Conservation (phyloP, 495 filamentous ascomycete species). For the Penicillium crystallinum region DNA sequence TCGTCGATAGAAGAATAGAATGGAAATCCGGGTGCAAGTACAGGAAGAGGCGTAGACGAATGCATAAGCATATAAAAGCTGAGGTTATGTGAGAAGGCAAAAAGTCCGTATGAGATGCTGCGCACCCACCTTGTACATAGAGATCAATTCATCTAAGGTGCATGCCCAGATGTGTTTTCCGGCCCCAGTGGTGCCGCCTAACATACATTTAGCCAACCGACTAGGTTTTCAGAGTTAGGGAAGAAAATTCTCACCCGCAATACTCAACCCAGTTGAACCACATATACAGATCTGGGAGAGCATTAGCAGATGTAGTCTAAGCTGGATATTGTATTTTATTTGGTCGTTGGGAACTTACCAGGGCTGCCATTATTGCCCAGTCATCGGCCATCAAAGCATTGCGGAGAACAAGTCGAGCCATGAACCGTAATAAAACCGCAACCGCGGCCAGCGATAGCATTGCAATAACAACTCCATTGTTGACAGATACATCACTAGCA, state of each 20-base stretch:
- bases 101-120: neutral
- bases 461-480: slow-evolving; percentile 23
- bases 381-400: slow-evolving; percentile 31
- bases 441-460: slow-evolving; percentile 28
- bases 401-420: slow-evolving; percentile 20
- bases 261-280: slow-evolving; percentile 21
- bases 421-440: slow-evolving; percentile 28
- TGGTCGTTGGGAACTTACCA: slow-evolving; percentile 13
- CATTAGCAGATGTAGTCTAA: neutral
- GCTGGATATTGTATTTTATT: neutral
- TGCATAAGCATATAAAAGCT: slow-evolving; percentile 30
- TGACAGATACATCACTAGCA: slow-evolving; percentile 6
- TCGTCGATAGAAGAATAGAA: slow-evolving; percentile 32
- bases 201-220: neutral
- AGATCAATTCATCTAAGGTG: slow-evolving; percentile 14
- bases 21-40: slow-evolving; percentile 32
- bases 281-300: slow-evolving; percentile 7
- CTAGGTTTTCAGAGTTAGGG: neutral
- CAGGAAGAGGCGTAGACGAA: slow-evolving; percentile 30
- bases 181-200: slow-evolving; percentile 21
- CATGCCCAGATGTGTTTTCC: slow-evolving; percentile 29
- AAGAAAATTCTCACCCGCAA: slow-evolving; percentile 11
- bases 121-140: slow-evolving; percentile 12
- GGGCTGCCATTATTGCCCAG: slow-evolving; percentile 27
- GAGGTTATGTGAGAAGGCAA: neutral